Conservation (phyloP, 2,329 filamentous ascomycete species). For the Cladosporium sp. region DNA sequence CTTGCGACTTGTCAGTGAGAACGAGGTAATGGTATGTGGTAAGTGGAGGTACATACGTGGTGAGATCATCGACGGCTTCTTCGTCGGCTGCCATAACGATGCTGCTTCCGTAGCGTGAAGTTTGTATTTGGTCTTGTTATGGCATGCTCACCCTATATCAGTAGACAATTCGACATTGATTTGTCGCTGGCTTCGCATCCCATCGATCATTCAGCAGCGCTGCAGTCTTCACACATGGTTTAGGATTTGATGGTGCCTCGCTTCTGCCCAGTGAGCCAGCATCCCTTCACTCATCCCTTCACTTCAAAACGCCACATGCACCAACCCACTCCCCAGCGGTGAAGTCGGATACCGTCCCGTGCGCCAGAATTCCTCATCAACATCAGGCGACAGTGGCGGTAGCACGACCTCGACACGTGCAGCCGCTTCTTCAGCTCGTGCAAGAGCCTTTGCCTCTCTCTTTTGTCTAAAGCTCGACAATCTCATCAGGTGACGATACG, state of each 20-base stretch:
- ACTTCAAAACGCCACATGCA: background rate
- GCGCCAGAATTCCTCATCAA: slow-evolving; percentile 7
- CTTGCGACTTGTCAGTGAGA: background rate
- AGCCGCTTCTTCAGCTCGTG: background rate
- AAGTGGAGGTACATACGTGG: background rate
- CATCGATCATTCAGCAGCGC: too few species aligned
- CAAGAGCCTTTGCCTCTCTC: background rate
- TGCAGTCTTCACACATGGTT: too few species aligned
- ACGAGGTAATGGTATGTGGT: background rate
- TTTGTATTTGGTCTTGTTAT: too few species aligned
- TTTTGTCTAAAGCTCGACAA: background rate
- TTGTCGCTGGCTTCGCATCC: too few species aligned
- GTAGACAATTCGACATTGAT: too few species aligned
- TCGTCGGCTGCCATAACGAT: background rate
- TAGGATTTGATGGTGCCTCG: too few species aligned
- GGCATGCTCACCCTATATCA: too few species aligned
- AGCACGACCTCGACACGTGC: background rate
- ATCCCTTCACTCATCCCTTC: background rate
- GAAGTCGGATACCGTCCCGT: slow-evolving; percentile 1
- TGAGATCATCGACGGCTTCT: background rate
- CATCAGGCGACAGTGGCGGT: slow-evolving; percentile 1
- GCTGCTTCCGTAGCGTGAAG: too few species aligned
- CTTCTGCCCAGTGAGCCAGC: background rate
- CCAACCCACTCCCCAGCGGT: background rate
- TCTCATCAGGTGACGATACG: background rate